Evolutionary conservation across 2,329 filamentous ascomycete species (phyloP).

Genomic region (Pestalotiopsis sp.): DNA sequence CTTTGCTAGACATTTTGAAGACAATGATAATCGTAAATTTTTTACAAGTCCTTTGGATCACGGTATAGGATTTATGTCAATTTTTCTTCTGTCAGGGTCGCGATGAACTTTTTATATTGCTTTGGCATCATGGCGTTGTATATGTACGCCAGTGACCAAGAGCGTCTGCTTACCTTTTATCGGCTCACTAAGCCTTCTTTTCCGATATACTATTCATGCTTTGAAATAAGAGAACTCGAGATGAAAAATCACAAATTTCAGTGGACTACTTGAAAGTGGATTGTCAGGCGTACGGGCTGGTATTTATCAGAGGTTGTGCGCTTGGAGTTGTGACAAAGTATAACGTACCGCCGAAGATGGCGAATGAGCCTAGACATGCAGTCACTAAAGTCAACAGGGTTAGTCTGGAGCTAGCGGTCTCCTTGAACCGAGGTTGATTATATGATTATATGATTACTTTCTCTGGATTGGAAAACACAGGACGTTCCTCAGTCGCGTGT

Average conservation of each 20-base stretch:
- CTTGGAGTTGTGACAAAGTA: too few species aligned
- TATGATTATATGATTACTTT: neutral
- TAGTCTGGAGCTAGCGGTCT: neutral
- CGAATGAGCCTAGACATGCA: neutral
- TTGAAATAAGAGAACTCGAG: too few species aligned
- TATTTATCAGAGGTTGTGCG: too few species aligned
- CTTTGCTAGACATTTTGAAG: constrained; percentile 7
- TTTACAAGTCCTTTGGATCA: neutral
- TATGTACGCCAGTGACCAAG: too few species aligned
- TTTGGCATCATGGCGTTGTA: too few species aligned
- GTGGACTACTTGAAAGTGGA: too few species aligned
- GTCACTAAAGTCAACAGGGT: neutral
- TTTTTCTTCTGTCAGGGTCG: neutral
- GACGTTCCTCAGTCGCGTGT: neutral
- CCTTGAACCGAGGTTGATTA: neutral
- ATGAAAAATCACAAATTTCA: too few species aligned
- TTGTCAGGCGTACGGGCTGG: too few species aligned
- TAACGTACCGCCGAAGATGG: neutral
- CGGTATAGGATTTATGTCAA: neutral
- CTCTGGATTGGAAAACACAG: neutral
- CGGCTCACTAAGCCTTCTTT: too few species aligned
- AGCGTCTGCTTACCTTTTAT: too few species aligned
- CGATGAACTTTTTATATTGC: too few species aligned
- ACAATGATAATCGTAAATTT: neutral
- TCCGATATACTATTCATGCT: too few species aligned